phyloP scores from a whole-genome alignment of 2,329 filamentous ascomycete species.

The Drechslerella stenobrocha region DNA sequence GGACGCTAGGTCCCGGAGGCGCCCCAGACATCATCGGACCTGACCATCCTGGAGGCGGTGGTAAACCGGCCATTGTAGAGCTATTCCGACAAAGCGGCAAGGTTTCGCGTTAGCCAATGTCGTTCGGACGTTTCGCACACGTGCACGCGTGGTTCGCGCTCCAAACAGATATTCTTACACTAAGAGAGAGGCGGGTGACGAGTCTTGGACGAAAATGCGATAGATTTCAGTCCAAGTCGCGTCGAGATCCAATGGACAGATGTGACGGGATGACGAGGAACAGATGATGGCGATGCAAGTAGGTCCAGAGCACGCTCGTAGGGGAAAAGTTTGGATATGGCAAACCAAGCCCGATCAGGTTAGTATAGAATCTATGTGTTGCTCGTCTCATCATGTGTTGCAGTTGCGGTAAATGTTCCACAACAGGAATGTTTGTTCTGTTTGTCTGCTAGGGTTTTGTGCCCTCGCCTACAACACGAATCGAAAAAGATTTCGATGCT shows the following conservation, averaged over 20 bases:
- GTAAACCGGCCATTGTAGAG: conserved; percentile 53
- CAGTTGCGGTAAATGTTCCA: not conserved
- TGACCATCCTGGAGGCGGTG: conserved; percentile 70
- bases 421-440: conserved; percentile 29
- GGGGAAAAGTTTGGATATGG: conserved; percentile 32
- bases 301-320: conserved; percentile 18
- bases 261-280: conserved; percentile 1
- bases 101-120: conserved; percentile 43
- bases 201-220: conserved; percentile 34
- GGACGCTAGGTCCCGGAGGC: conserved; percentile 58
- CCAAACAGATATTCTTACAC: conserved; percentile 41
- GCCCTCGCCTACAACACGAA: conserved; percentile 32
- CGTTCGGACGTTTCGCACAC: conserved; percentile 1
- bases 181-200: conserved; percentile 23
- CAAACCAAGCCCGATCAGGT: conserved; percentile 17
- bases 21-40: conserved; percentile 57
- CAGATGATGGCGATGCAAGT: conserved; percentile 31
- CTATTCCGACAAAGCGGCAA: conserved; percentile 20
- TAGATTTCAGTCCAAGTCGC: conserved; percentile 44
- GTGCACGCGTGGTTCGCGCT: conserved; percentile 33
- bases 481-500: too few relatives aligned
- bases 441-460: conserved; percentile 38
- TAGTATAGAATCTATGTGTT: conserved; percentile 4
- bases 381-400: conserved; percentile 15
- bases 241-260: conserved; percentile 40